phyloP scores from a whole-genome alignment of 768 basidiomycete species.

The Podaxis rugospora region DNA sequence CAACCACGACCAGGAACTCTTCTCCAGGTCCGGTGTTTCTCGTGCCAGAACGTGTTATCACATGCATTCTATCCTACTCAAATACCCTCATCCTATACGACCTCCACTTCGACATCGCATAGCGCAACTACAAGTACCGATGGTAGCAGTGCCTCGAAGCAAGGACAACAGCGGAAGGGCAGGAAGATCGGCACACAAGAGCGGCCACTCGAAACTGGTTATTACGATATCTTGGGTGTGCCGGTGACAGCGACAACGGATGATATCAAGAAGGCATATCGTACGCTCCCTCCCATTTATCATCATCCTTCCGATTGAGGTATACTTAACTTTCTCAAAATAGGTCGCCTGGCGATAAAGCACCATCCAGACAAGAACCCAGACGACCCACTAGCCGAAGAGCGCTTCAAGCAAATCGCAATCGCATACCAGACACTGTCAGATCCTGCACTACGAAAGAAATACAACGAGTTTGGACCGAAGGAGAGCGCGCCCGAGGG shows the following conservation, averaged over 20 bases:
- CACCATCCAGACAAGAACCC: constrained; percentile 93
- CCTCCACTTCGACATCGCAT: constrained; percentile 6
- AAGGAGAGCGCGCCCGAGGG: constrained; percentile 82
- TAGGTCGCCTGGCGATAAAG: constrained; percentile 83
- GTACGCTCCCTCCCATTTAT: constrained; percentile 34
- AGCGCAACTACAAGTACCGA: constrained; percentile 4
- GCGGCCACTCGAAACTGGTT: constrained; percentile 82
- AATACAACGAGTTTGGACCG: constrained; percentile 90
- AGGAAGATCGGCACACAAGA: constrained; percentile 89
- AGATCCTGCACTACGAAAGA: constrained; percentile 67
- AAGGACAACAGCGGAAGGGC: constrained; percentile 38
- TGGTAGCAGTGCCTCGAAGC: constrained; percentile 15
- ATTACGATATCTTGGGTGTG: constrained; percentile 84
- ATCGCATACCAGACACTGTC: constrained; percentile 87
- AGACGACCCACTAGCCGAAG: constrained; percentile 79
- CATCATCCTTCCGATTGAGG: not conserved
- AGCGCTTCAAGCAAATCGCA: constrained; percentile 87
- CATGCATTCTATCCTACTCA: constrained; percentile 70
- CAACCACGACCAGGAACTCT: constrained; percentile 51
- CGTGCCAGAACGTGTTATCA: constrained; percentile 54
- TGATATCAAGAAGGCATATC: constrained; percentile 90
- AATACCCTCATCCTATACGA: constrained; percentile 27
- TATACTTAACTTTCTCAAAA: not conserved
- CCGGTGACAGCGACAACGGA: constrained; percentile 71
- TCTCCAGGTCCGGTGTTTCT: constrained; percentile 67